These are phyloP conservation scores for Avena insularis DNA, from an alignment of 176 grass and related monocot species.

Conservation along the genomic window DNA sequence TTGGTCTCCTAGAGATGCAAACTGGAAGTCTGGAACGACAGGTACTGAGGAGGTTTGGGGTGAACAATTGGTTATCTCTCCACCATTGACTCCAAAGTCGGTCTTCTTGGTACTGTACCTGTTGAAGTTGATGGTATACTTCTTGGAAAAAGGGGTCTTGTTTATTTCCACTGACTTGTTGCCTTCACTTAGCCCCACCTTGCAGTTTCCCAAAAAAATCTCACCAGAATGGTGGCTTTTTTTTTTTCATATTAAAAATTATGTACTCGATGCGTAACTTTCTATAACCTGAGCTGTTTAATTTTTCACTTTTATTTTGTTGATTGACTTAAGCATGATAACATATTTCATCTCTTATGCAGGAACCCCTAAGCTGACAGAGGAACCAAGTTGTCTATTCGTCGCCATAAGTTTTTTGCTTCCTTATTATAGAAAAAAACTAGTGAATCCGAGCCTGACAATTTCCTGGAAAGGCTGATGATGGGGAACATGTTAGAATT, in stretches of 20 bases:
- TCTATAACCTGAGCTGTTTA: not conserved
- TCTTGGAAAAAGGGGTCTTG: not conserved
- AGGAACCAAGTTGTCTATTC: not conserved
- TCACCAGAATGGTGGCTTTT: not conserved
- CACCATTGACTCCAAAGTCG: slow-evolving; percentile 48
- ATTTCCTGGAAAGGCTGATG: slow-evolving; percentile 46
- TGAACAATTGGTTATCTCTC: slow-evolving; percentile 6
- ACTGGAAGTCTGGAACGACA: slow-evolving; percentile 16
- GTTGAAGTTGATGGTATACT: not conserved
- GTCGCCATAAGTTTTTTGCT: not conserved
- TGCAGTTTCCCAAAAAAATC: not conserved
- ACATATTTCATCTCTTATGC: slow-evolving; percentile 8
- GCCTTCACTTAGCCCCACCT: not conserved
- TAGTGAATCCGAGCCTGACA: not conserved
- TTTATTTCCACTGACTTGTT: not conserved
- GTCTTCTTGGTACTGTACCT: slow-evolving; percentile 7
- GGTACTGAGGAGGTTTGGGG: not conserved
- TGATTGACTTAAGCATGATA: slow-evolving; percentile 15
- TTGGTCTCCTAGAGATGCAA: slow-evolving; percentile 16
- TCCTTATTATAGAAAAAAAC: not conserved
- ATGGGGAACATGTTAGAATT: not conserved
- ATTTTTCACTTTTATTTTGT: not conserved
- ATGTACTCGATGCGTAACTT: not conserved
- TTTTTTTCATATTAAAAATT: not conserved
- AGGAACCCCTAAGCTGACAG: not conserved